A percentile compares a stretch with the other conserved stretches of the same genome.
These are phyloP conservation scores for Apiotrichum domesticum DNA, from an alignment of 1,284 basidiomycete species.

Conservation along the genomic window DNA sequence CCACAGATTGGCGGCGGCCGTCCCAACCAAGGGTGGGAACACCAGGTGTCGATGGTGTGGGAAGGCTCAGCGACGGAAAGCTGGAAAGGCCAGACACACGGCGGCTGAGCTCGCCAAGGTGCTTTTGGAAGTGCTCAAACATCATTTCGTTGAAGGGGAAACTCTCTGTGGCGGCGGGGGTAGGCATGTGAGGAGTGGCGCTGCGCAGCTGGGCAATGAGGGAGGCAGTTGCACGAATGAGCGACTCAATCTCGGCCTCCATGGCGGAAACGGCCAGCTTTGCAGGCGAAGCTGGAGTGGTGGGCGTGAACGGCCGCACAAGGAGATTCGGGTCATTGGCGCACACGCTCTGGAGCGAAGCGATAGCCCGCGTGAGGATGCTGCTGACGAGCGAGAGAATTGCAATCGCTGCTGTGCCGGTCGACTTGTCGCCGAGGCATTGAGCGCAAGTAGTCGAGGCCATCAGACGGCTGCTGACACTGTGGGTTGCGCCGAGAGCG, in stretches of 20 bases:
- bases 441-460: background rate
- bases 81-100: conserved; percentile 13
- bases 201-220: conserved; percentile 2
- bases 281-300: conserved; percentile 4
- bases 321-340: background rate
- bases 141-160: conserved; percentile 26
- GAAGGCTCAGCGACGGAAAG: background rate
- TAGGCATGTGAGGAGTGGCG: conserved; percentile 10
- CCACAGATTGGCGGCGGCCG: no score
- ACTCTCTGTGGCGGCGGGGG: conserved; percentile 19
- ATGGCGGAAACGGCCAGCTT: background rate
- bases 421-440: background rate
- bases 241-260: conserved; percentile 11
- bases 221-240: conserved; percentile 14
- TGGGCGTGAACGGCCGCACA: background rate
- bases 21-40: no score
- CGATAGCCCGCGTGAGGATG: background rate
- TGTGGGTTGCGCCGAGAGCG: background rate
- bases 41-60: no score
- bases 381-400: background rate
- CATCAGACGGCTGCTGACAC: background rate
- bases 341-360: background rate
- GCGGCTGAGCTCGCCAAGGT: conserved; percentile 8
- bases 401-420: background rate
- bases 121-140: conserved; percentile 20